Conservation (phyloP, 1,284 basidiomycete species). For the Sutorius eximius region DNA sequence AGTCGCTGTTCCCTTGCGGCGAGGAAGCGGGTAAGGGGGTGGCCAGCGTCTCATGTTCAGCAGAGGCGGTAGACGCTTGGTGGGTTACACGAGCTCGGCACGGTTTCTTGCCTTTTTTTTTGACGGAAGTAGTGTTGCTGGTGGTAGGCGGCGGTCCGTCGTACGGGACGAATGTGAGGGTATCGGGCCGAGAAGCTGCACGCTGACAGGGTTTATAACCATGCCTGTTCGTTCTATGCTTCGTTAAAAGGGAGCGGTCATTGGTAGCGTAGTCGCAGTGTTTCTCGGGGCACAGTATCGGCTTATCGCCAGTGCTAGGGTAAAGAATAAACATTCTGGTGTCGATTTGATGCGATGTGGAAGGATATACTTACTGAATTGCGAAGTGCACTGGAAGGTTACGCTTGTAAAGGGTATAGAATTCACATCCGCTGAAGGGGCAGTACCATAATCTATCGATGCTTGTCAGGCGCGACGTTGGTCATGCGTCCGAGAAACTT, state of each 20-base stretch:
- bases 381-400: slow-evolving; percentile 5
- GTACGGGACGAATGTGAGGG: background rate
- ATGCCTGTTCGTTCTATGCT: slow-evolving; percentile 14
- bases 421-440: background rate
- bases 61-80: background rate
- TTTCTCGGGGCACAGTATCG: slow-evolving; percentile 3
- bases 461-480: background rate
- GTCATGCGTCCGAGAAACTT: background rate
- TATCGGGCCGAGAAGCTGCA: no score
- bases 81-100: no score
- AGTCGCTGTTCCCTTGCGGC: background rate
- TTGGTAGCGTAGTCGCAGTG: slow-evolving; percentile 15
- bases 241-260: slow-evolving; percentile 17
- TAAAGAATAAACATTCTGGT: background rate
- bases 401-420: slow-evolving; percentile 10
- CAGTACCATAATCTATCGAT: slow-evolving; percentile 11
- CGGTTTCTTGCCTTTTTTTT: background rate
- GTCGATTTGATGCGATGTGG: background rate
- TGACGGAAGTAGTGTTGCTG: background rate
- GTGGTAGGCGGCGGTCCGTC: background rate
- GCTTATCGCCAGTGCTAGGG: slow-evolving; percentile 18
- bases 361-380: slow-evolving; percentile 13
- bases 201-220: slow-evolving; percentile 12
- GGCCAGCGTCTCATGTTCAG: background rate
- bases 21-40: background rate